A percentile compares a stretch with the other conserved stretches of the same genome.
These are phyloP conservation scores for Penicillium griseofulvum DNA, from an alignment of 2,329 filamentous ascomycete species.

Conservation along the genomic window DNA sequence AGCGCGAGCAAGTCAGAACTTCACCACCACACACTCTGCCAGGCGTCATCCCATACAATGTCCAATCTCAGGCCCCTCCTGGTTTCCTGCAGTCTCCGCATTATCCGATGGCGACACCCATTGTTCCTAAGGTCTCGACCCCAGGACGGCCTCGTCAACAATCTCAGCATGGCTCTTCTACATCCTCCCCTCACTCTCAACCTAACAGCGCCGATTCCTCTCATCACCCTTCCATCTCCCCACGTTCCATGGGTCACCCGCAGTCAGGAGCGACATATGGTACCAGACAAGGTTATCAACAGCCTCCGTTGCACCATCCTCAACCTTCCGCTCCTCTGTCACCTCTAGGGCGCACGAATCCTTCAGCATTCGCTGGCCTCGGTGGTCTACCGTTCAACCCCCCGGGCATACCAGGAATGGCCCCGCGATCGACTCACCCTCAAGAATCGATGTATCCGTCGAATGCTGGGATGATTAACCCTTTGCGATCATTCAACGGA, in stretches of 20 bases:
- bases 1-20: conserved; percentile 49
- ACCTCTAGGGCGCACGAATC: conserved; percentile 61
- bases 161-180: conserved; percentile 74
- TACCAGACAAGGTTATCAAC: conserved; percentile 58
- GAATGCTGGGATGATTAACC: conserved; percentile 52
- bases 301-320: conserved; percentile 55
- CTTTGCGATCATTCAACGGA: conserved; percentile 54
- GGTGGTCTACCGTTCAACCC: conserved; percentile 55
- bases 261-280: conserved; percentile 64
- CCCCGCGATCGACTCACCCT: conserved; percentile 51
- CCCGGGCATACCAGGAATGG: conserved; percentile 54
- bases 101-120: conserved; percentile 73
- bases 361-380: conserved; percentile 50
- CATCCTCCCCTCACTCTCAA: conserved; percentile 61
- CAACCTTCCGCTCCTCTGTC: conserved; percentile 63
- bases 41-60: conserved; percentile 53
- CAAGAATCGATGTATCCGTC: conserved; percentile 57
- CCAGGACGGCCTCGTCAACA: conserved; percentile 72
- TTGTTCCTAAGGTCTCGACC: conserved; percentile 76
- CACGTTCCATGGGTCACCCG: conserved; percentile 60
- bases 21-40: conserved; percentile 57
- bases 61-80: conserved; percentile 53
- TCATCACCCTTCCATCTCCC: conserved; percentile 58
- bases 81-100: conserved; percentile 70
- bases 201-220: conserved; percentile 55